These are phyloP conservation scores for Podila horticola DNA, from an alignment of 192 early-diverging fungal genomes.

Conservation along the genomic window DNA sequence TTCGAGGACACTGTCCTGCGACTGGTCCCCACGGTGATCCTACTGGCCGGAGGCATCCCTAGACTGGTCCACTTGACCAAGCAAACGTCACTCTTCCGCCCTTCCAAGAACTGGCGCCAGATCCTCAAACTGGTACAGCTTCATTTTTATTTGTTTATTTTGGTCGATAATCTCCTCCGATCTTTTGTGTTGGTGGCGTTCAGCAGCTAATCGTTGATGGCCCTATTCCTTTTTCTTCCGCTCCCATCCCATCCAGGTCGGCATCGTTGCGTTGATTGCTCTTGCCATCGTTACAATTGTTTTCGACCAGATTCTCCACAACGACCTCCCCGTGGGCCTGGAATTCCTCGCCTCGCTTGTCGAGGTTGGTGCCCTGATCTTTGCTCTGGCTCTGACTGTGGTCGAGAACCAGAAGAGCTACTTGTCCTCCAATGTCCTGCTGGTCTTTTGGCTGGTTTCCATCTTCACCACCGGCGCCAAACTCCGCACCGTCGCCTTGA, in stretches of 20 bases:
- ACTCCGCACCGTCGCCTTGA: slow-evolving; percentile 55
- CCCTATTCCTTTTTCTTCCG: background rate
- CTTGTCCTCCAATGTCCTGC: slow-evolving; percentile 59
- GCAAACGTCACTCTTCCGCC: slow-evolving; percentile 9
- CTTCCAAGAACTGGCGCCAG: slow-evolving; percentile 29
- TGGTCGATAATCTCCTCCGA: background rate
- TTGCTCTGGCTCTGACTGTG: slow-evolving; percentile 56
- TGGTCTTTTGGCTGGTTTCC: slow-evolving; percentile 64
- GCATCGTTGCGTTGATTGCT: slow-evolving; percentile 13
- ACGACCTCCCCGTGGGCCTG: slow-evolving; percentile 3
- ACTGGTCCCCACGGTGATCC: slow-evolving; percentile 20
- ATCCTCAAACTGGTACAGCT: slow-evolving; percentile 20
- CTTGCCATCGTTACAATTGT: background rate
- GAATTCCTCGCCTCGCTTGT: slow-evolving; percentile 19
- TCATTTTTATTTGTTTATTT: background rate
- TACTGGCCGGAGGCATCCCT: slow-evolving; percentile 16
- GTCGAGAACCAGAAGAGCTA: slow-evolving; percentile 58
- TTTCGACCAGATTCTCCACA: background rate
- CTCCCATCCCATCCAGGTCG: slow-evolving; percentile 4
- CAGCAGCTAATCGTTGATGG: background rate
- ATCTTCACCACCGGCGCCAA: slow-evolving; percentile 29
- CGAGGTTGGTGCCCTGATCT: slow-evolving; percentile 7
- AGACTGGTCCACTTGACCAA: slow-evolving; percentile 14
- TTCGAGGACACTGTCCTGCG: slow-evolving; percentile 47
- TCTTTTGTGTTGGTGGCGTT: slow-evolving; percentile 11